Base-by-base conservation (phyloP, 225 moss, liverwort and hornwort genomes). In the Polytrichum commune region DNA sequence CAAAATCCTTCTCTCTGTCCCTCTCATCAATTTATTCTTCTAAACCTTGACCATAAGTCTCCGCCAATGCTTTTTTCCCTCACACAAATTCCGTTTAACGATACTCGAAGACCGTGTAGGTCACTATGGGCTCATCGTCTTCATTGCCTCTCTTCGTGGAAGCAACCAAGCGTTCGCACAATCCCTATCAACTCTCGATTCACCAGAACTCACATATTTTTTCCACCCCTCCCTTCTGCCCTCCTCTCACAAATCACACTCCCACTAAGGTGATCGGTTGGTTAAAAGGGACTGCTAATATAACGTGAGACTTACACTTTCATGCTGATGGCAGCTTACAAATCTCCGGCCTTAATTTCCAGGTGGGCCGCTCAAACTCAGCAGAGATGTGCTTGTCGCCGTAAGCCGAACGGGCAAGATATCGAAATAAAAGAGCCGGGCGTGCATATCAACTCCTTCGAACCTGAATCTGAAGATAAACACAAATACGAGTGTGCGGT, bases 291-390 rank as follows among this genome's bases (percentile, higher is more conserved):
- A 5, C 8, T 63, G 24, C 18, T 28, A 26, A 27, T 26, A 18
- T 16, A 18, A 26, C 8, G 27, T 1, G 62, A 27, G 16, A 27
- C 24, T 63, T 63, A 63, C 62, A 63, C 62, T 63, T 63, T 63
- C 62, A 63, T 63, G 62, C 13, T 63, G 62, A 63, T 60, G 24
- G 60, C 60, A 22, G 60, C 22, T 60, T 60, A 60, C 22, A 23
- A 60, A 60, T 24, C 20, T 60, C n/a, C 22, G 22, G 46, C 46
- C 46, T 46, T 16, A 46, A 16, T 16, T 46, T 46, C 46, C 46
- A 16, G 46, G 3, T 46, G 46, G 46, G 46, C 46, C 46, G 3
- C 46, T 46, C 46, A 46, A 46, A 46, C 46, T 46, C 46, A 13
- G 16, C 16, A 46, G 46, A 46, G 13, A 46, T 46, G 3, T 46